Evolutionary conservation across 441 rosid species (phyloP).

Genomic region (Melastoma candidum): DNA sequence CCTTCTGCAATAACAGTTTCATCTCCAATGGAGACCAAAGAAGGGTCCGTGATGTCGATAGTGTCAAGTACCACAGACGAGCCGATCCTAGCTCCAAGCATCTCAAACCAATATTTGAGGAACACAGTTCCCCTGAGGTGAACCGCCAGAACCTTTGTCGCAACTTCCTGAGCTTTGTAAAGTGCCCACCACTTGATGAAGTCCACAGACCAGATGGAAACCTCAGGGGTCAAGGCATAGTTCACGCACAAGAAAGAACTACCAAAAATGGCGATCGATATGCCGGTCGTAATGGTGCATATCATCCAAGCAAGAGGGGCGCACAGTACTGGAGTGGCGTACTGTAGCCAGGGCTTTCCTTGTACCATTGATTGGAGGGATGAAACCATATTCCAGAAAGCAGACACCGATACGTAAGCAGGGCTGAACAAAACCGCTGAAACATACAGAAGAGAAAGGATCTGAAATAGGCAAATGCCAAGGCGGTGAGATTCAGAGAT

Average conservation of each 20-base stretch:
- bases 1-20: slow-evolving; percentile 63
- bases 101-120: slow-evolving; percentile 56
- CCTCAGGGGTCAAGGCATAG: slow-evolving; percentile 38
- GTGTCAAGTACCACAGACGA: slow-evolving; percentile 55
- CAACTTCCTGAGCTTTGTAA: slow-evolving; percentile 49
- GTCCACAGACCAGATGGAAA: slow-evolving; percentile 47
- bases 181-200: slow-evolving; percentile 78
- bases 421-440: slow-evolving; percentile 39
- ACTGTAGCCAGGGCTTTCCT: slow-evolving; percentile 23
- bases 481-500: slow-evolving; percentile 29
- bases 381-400: slow-evolving; percentile 29
- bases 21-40: slow-evolving; percentile 55
- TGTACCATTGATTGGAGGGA: slow-evolving; percentile 5
- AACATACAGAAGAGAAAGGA: slow-evolving; percentile 39
- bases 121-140: slow-evolving; percentile 57
- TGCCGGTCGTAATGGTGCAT: slow-evolving; percentile 37
- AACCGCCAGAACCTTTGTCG: slow-evolving; percentile 53
- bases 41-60: slow-evolving; percentile 52
- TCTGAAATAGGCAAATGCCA: slow-evolving; percentile 35
- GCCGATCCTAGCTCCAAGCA: slow-evolving; percentile 59
- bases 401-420: slow-evolving; percentile 40
- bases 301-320: slow-evolving; percentile 68
- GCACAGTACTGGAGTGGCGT: slow-evolving; percentile 23
- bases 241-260: slow-evolving; percentile 56
- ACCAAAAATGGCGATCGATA: slow-evolving; percentile 39